A percentile compares a stretch with the other conserved stretches of the same genome.
Evolutionary conservation across 2,329 filamentous ascomycete genomes (phyloP).

Genomic region (Mariannaea elegans): DNA sequence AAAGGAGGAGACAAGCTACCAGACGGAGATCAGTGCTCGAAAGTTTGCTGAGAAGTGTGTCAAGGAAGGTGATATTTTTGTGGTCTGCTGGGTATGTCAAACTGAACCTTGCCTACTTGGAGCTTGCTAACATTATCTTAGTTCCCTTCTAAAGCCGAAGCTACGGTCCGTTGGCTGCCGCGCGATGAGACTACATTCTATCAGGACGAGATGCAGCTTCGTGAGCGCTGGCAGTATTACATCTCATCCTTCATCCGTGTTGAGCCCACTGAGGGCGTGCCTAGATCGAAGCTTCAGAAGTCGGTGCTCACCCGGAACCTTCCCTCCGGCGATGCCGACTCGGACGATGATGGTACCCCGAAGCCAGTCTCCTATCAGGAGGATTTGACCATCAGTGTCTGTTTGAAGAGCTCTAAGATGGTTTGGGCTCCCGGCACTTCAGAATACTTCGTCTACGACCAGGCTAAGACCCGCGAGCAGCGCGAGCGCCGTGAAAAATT

Average conservation of each 20-base stretch:
- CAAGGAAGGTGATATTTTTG: slow-evolving; percentile 92
- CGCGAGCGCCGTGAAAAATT: slow-evolving; percentile 58
- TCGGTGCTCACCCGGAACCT: slow-evolving; percentile 77
- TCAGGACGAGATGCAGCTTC: slow-evolving; percentile 85
- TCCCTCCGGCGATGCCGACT: slow-evolving; percentile 67
- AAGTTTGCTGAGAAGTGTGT: slow-evolving; percentile 93
- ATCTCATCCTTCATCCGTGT: slow-evolving; percentile 90
- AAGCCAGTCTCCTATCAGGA: slow-evolving; percentile 71
- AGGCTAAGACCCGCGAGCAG: slow-evolving; percentile 73
- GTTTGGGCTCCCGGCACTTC: slow-evolving; percentile 76
- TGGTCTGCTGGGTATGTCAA: slow-evolving; percentile 84
- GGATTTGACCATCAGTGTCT: slow-evolving; percentile 76
- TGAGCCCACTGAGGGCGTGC: slow-evolving; percentile 85
- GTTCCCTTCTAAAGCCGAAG: slow-evolving; percentile 74
- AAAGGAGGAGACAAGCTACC: slow-evolving; percentile 86
- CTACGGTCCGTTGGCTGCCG: slow-evolving; percentile 76
- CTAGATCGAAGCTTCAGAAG: slow-evolving; percentile 70
- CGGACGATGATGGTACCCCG: slow-evolving; percentile 69
- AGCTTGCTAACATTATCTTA: slow-evolving; percentile 51
- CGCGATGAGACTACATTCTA: slow-evolving; percentile 82
- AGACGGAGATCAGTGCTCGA: slow-evolving; percentile 87
- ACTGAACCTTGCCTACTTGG: neutral
- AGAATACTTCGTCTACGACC: slow-evolving; percentile 78
- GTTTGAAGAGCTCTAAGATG: slow-evolving; percentile 80
- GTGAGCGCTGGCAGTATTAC: slow-evolving; percentile 92